Base-by-base conservation (phyloP, 2,329 filamentous ascomycete species). In the Coniochaeta pulveracea region DNA sequence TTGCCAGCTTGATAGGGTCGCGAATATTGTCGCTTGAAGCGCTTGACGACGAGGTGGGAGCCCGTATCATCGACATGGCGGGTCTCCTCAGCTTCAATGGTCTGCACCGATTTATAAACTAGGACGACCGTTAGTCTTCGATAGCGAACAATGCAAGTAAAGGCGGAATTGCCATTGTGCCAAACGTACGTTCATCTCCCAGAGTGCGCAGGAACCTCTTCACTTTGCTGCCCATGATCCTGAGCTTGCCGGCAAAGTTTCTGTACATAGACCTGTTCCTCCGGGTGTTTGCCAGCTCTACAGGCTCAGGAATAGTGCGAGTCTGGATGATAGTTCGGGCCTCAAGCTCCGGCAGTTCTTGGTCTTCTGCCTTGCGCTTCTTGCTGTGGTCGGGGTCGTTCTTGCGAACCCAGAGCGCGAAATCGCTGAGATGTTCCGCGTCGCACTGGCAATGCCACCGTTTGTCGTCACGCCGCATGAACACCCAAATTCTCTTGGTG, bases 361-460 rank as follows among this genome's bases (percentile, higher is more conserved):
- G 22, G 22, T 41, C 39, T 27, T 42, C 30, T 2, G 45, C 45
- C 6, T 35, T 36, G 34, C 46, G 46, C 38, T 49, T 48, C 14
- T n/a, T n/a, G n/a, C n/a, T n/a, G n/a, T 38, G 34, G 4, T 37
- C 29, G 12, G 26, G 23, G 26, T 14, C 16, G 14, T 31, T 15
- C 21, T 35, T 17, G 34, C 28, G 28, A 14, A 31, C 28, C 28
- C 28, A 31, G 11, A 31, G 3, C 3, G 28, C 28, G 18, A 31
- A 31, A 21, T 31, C 28, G 29, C 18, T 21, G 10, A 22, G 15
- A 16, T 10, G 23, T 9, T 24, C 10, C 14, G 11, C 5, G 9
- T 32, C 5, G 12, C 47, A 46, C 11, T 17, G 16, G 37, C 47
- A 49, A 31, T 46, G 41, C 43, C 44, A 47, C 4, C 14, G 17